Conservation (phyloP, 768 basidiomycete genomes). For the Holtermanniella nyarrowii region DNA sequence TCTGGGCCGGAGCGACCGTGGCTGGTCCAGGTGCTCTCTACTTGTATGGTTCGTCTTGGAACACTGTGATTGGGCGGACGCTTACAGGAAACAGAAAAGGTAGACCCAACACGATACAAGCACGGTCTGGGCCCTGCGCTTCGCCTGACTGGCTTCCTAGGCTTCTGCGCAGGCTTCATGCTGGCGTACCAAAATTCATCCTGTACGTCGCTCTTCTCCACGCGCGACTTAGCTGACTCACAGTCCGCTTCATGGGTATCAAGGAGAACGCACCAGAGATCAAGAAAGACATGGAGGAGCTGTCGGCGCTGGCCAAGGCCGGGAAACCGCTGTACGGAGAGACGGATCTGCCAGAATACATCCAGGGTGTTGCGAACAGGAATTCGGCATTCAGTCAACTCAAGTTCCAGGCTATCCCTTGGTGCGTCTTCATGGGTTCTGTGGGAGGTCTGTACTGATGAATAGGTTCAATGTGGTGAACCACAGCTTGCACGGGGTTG, state of each 20-base stretch:
- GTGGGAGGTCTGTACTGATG: background rate
- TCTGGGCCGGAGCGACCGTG: conserved; percentile 69
- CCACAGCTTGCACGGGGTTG: conserved; percentile 75
- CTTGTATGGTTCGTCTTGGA: conserved; percentile 61
- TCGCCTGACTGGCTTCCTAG: conserved; percentile 53
- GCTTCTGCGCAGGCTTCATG: conserved; percentile 83
- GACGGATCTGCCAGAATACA: conserved; percentile 69
- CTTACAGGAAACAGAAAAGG: conserved; percentile 26
- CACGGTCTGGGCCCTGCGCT: conserved; percentile 36
- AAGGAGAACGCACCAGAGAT: conserved; percentile 53
- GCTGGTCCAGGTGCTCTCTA: conserved; percentile 73
- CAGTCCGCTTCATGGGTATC: conserved; percentile 36
- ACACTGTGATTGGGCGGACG: background rate
- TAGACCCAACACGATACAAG: conserved; percentile 40
- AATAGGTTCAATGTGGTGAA: conserved; percentile 89
- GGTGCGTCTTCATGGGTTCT: conserved; percentile 46
- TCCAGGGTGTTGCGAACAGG: conserved; percentile 72
- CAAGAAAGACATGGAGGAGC: conserved; percentile 63
- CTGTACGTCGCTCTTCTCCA: conserved; percentile 48
- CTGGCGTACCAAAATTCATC: conserved; percentile 84
- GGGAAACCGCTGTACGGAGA: conserved; percentile 82
- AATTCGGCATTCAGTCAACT: conserved; percentile 91
- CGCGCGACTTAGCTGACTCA: background rate
- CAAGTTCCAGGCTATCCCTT: conserved; percentile 73
- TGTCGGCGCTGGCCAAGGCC: conserved; percentile 59